phyloP scores from a whole-genome alignment of 2,329 filamentous ascomycete genomes.

The Pseudocercospora cruenta region DNA sequence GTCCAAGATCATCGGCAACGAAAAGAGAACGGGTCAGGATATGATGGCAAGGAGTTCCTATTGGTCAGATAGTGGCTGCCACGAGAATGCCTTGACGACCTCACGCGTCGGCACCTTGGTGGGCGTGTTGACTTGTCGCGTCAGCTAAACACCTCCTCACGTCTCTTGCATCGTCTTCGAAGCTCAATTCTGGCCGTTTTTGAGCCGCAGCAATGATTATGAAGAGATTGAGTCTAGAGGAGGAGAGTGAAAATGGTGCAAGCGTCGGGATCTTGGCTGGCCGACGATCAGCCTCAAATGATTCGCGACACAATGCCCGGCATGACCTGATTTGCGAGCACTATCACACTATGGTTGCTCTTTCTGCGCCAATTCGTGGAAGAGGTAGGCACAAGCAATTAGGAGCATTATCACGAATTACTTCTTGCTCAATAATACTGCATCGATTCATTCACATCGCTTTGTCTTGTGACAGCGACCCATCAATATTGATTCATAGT shows the following conservation, averaged over 20 bases:
- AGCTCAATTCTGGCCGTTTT: no score
- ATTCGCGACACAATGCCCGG: neutral
- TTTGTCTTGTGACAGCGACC: neutral
- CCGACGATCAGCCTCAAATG: conserved; percentile 1
- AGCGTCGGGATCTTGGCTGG: neutral
- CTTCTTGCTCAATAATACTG: neutral
- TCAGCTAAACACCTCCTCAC: conserved; percentile 13
- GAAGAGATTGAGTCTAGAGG: neutral
- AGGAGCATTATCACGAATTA: neutral
- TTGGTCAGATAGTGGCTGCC: neutral
- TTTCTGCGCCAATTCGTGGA: neutral
- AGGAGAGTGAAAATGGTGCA: neutral
- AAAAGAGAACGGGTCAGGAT: conserved; percentile 14
- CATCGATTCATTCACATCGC: neutral
- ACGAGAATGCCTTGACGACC: neutral
- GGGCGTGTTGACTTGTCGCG: conserved; percentile 8
- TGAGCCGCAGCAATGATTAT: neutral
- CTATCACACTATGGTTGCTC: neutral
- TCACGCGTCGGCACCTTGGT: conserved; percentile 13
- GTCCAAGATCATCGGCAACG: neutral
- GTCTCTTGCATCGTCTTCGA: neutral
- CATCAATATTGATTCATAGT: conserved; percentile 1
- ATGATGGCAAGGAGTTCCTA: neutral
- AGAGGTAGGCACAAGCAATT: neutral
- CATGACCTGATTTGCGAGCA: neutral